Evolutionary conservation across 2,329 filamentous ascomycete species (phyloP), one percentile per base, ranked within the genome.

Genomic region (Trichoderma asperellum): DNA sequence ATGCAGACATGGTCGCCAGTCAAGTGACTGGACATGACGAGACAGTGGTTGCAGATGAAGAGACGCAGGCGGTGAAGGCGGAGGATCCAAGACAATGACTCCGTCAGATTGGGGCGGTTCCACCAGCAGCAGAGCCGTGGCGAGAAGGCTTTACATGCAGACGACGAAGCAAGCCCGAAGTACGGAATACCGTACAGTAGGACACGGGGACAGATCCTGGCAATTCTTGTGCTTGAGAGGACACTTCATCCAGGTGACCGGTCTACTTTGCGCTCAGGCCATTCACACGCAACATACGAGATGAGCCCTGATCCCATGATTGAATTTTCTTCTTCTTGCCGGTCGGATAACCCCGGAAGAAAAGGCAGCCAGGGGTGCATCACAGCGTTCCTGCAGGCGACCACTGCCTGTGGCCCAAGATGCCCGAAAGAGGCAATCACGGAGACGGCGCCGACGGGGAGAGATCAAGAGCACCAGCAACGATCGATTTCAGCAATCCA

Each of bases 341-440:
- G 40, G 21, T 57, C 58, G 66, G 58, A 68, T 57, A 62, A 37
- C 40, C 43, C 58, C 66, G 66, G 66, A 52, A 57, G 49, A 55
- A 47, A 29, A 56, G 27, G 27, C 35, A 29, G n/a, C 34, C 40
- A 65, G 40, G 53, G 55, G 55, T 34, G 18, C 55, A 34, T 18
- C 27, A 57, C 27, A 7, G 40, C 56, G 66, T 68, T 68, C 66
- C 66, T 68, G 66, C 66, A 62, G 49, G 57, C 40, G 37, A 58
- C 63, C 53, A 66, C 43, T 57, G 37, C 24, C 27, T 12, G 52
- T 66, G 53, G 62, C 53, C 47, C 34, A 24, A 32, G 37, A 58
- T 58, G 37, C 63, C 63, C 63, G 29, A 67, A 64, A 67, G 40
- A 62, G 58, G 66, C 66, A 68, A 62, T 57, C 58, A 62, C 43